Evolutionary conservation across 2,329 filamentous ascomycete species (phyloP).

Genomic region (Thelonectria rubi): DNA sequence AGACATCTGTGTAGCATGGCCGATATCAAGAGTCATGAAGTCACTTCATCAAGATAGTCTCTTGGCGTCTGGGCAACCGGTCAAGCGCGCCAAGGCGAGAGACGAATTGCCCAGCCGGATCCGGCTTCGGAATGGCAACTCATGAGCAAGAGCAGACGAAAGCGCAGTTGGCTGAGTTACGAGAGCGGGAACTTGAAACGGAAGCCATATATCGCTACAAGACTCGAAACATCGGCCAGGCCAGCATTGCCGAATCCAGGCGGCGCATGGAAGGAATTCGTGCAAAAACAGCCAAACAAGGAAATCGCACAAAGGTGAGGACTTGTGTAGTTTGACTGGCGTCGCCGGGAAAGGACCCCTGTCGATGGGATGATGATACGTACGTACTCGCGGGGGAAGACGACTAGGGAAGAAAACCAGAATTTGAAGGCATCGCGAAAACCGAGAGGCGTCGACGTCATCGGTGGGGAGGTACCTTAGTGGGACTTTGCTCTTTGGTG

Average conservation of each 20-base stretch:
- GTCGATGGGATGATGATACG: constrained; percentile 2
- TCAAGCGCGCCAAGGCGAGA: background rate
- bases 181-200: background rate
- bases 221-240: background rate
- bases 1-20: too few species aligned
- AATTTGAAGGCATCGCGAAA: constrained; percentile 28
- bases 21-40: background rate
- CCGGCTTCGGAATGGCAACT: background rate
- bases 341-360: background rate
- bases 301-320: too few species aligned
- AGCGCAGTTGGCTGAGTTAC: too few species aligned
- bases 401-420: background rate
- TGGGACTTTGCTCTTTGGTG: background rate
- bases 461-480: background rate
- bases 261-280: too few species aligned
- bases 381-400: constrained; percentile 4
- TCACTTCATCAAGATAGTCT: background rate
- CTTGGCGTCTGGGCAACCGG: background rate
- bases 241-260: too few species aligned
- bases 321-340: too few species aligned
- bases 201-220: background rate
- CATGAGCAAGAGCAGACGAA: background rate
- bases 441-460: constrained; percentile 19
- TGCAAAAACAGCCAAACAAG: too few species aligned
- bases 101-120: background rate